Base-by-base conservation (phyloP, 208 protist species). In the Naegleria fowleri region DNA sequence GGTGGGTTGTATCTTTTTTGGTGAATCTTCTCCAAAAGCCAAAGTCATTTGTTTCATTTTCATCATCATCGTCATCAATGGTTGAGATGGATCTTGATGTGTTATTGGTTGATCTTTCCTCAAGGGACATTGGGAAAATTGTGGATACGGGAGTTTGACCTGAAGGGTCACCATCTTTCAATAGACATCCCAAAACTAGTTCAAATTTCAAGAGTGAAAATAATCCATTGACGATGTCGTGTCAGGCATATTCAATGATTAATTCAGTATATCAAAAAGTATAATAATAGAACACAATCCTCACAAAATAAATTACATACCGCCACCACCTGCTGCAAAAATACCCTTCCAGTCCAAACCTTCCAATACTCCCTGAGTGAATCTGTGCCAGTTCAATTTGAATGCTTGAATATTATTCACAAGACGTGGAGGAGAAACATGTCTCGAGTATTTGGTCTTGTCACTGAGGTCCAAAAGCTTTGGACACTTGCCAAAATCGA, bases 301-400 rank as follows among this genome's bases (percentile, higher is more conserved):
- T 48, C 43, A 48, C 1, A 48, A 48, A 48, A n/a, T n/a, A 48
- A 48, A 48, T 48, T 48, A 48, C 43, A 48, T 48, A 48, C 43
- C 43, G 29, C 15, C 83, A 86, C 83, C 85, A 39, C 85, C 85
- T 39, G 85, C 85, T 58, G 43, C 43, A 39, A 88, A 88, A 39
- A 88, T 36, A 58, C 55, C 55, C 9, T 33, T 58, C 39, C 39
- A 88, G 19, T 88, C n/a, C 0, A 88, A 5, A 39, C n/a, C 85
- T 33, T 88, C 13, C 7, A 88, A 88, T 13, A 58, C 25, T 33
- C 41, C 41, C 5, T 39, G 9, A 38, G 41, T 58, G 40, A 59
- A 88, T 13, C 29, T 38, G 13, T 88, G 7, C 41, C 39, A 88
- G 19, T 88, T 48, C 43, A 38, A 15, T 58, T 58, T 58, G n/a